Evolutionary conservation across 257 asterid genomes (phyloP).

Genomic region (Leptodermis oblonga): DNA sequence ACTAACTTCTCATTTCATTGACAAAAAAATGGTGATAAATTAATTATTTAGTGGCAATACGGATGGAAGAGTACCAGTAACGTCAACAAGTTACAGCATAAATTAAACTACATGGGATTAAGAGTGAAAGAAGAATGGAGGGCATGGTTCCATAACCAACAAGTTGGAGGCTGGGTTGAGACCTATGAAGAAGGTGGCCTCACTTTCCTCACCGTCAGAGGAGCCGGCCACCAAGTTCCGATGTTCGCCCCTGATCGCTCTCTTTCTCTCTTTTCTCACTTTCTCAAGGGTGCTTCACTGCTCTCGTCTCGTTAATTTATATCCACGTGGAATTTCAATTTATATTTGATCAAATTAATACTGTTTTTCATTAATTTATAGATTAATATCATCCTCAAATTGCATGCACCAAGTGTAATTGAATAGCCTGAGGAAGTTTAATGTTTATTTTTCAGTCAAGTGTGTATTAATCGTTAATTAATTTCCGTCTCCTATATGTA

Average conservation of each 20-base stretch:
- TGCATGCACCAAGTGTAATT: too few species aligned
- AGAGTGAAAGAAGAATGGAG: slow-evolving; percentile 25
- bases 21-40: too few species aligned
- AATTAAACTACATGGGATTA: slow-evolving; percentile 24
- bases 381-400: too few species aligned
- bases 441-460: too few species aligned
- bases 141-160: slow-evolving; percentile 27
- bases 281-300: slow-evolving; percentile 10
- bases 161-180: slow-evolving; percentile 26
- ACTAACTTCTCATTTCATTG: too few species aligned
- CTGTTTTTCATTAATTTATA: too few species aligned
- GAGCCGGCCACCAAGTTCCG: slow-evolving; percentile 28
- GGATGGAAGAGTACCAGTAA: slow-evolving; percentile 36
- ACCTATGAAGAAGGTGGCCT: slow-evolving; percentile 13
- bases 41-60: slow-evolving; percentile 38
- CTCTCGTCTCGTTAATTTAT: not conserved
- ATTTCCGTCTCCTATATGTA: too few species aligned
- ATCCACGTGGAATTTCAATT: too few species aligned
- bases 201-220: slow-evolving; percentile 23
- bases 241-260: slow-evolving; percentile 18
- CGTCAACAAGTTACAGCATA: slow-evolving; percentile 31
- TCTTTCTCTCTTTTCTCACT: slow-evolving; percentile 20
- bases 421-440: too few species aligned
- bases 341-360: too few species aligned
- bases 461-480: too few species aligned